Evolutionary conservation across 2,329 filamentous ascomycete genomes (phyloP).

Genomic region (Aspergillus flavus): DNA sequence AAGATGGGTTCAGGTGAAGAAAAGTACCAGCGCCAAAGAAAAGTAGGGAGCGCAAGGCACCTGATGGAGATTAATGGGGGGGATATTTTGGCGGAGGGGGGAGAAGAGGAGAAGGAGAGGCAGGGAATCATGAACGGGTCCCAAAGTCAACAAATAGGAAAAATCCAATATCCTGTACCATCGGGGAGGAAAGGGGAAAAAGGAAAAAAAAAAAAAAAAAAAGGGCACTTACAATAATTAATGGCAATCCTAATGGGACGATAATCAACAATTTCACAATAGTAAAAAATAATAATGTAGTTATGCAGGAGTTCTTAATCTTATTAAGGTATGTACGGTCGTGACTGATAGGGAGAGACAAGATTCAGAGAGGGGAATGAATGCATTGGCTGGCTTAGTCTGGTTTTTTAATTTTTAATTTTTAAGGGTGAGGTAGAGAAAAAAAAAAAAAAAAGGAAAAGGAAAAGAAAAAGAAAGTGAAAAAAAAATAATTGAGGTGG

Average conservation of each 20-base stretch:
- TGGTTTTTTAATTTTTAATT: neutral
- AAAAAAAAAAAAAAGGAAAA: neutral
- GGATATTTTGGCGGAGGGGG: constrained; percentile 9
- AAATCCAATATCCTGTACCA: neutral
- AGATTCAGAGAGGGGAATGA: constrained; percentile 11
- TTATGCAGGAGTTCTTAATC: neutral
- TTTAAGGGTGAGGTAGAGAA: neutral
- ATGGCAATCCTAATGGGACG: neutral
- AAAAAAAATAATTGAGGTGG: neutral
- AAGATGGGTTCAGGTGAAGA: constrained; percentile 3
- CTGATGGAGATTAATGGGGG: constrained; percentile 17
- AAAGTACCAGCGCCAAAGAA: constrained; percentile 5
- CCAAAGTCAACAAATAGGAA: neutral
- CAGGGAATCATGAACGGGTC: constrained; percentile 1
- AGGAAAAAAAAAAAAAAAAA: constrained; percentile 1
- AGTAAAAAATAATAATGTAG: neutral
- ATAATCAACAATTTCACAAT: neutral
- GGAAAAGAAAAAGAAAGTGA: neutral
- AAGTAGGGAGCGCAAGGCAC: constrained; percentile 22
- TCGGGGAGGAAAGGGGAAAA: neutral
- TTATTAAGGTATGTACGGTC: neutral
- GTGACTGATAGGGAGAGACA: constrained; percentile 6
- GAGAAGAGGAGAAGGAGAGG: constrained; percentile 2
- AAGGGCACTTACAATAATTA: neutral
- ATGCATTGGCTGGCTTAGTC: constrained; percentile 2